Conservation (phyloP, 768 basidiomycete species). For the Crepidotus variabilis region DNA sequence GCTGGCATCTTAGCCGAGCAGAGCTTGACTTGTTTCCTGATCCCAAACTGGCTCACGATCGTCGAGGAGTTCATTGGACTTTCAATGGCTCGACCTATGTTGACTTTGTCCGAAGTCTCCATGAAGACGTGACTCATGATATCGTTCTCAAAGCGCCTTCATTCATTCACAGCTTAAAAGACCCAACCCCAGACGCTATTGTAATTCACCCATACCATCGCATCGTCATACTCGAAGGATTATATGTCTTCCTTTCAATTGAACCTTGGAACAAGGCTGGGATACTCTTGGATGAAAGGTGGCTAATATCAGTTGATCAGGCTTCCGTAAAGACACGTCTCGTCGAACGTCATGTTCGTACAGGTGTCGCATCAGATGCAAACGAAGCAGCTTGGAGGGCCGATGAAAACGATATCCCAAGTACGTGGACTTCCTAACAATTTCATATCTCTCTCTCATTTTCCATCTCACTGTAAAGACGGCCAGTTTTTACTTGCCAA, state of each 20-base stretch:
- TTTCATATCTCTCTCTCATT: background rate
- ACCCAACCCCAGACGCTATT: constrained; percentile 64
- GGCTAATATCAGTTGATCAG: constrained; percentile 63
- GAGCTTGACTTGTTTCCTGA: constrained; percentile 76
- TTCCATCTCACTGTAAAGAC: background rate
- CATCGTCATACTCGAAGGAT: constrained; percentile 83
- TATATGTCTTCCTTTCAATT: constrained; percentile 79
- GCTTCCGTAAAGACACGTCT: constrained; percentile 56
- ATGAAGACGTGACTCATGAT: constrained; percentile 19
- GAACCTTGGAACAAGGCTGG: constrained; percentile 71
- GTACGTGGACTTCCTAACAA: constrained; percentile 28
- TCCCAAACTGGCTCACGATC: constrained; percentile 71
- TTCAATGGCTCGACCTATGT: constrained; percentile 78
- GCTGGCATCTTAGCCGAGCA: constrained; percentile 85
- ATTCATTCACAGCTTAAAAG: constrained; percentile 86
- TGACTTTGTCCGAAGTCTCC: constrained; percentile 58
- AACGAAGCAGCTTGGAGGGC: constrained; percentile 69
- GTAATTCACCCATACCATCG: constrained; percentile 61
- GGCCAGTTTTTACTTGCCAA: constrained; percentile 7
- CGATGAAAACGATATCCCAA: constrained; percentile 75
- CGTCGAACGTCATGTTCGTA: constrained; percentile 70
- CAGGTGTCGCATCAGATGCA: constrained; percentile 63
- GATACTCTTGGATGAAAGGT: constrained; percentile 68
- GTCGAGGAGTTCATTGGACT: constrained; percentile 89
- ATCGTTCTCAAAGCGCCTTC: constrained; percentile 63